Evolutionary conservation across 2,329 filamentous ascomycete genomes (phyloP).

Genomic region (Apiospora hydei): DNA sequence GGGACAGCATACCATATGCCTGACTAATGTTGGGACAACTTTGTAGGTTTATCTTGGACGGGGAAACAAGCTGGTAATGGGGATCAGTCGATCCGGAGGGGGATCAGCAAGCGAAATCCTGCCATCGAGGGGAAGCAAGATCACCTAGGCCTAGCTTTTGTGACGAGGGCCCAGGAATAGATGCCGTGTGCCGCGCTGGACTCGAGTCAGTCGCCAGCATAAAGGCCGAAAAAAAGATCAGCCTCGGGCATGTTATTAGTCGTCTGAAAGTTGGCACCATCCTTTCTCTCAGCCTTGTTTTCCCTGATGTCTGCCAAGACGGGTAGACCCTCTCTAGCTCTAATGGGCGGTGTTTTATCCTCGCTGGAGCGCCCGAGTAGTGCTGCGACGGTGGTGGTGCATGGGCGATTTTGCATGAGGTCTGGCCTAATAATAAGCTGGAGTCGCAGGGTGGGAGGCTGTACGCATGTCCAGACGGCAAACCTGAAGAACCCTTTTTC

Average conservation of each 20-base stretch:
- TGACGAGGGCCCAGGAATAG: not conserved
- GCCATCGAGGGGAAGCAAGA: not conserved
- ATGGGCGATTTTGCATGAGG: not conserved
- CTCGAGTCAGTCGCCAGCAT: constrained; percentile 7
- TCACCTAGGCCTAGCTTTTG: not conserved
- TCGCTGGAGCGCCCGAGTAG: not conserved
- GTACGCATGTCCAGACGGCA: not conserved
- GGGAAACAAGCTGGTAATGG: constrained; percentile 7
- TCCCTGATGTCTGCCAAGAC: not conserved
- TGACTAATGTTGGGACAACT: not conserved
- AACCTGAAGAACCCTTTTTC: not conserved
- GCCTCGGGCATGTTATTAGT: not conserved
- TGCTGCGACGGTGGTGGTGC: not conserved
- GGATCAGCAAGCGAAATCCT: not conserved
- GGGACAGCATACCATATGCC: not conserved
- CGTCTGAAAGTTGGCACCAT: not conserved
- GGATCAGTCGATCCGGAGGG: not conserved
- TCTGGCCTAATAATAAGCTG: not conserved
- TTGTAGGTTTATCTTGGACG: not conserved
- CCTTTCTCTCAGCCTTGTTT: constrained; percentile 12
- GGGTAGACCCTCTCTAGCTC: constrained; percentile 4
- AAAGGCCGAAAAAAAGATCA: not conserved
- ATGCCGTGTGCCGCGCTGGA: not conserved
- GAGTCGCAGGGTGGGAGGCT: not conserved
- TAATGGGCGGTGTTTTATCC: not conserved